Evolutionary conservation across 2,329 filamentous ascomycete species (phyloP).

Genomic region (Chaetoscypha palmicola): DNA sequence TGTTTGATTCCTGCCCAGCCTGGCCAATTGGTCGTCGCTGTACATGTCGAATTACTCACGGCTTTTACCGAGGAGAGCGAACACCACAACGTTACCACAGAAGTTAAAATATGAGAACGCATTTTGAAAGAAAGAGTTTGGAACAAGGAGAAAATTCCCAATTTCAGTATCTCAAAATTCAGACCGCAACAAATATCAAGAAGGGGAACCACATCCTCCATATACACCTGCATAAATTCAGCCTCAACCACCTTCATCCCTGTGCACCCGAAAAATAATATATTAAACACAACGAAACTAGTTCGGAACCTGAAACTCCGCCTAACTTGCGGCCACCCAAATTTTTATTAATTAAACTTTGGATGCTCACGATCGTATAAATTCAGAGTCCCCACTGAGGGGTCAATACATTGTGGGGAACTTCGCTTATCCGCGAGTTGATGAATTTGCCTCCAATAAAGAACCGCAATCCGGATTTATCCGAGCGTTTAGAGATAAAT

Average conservation of each 20-base stretch:
- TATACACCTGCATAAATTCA: too few relatives aligned
- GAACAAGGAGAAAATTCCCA: too few relatives aligned
- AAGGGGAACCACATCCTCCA: too few relatives aligned
- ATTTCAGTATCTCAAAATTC: too few relatives aligned
- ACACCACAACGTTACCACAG: neutral
- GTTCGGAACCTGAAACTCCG: neutral
- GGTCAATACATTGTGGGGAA: neutral
- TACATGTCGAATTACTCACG: constrained; percentile 17
- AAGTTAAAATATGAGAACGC: neutral
- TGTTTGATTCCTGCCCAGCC: constrained; percentile 35
- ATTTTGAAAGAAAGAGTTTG: too few relatives aligned
- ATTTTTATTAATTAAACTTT: neutral
- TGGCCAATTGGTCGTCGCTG: constrained; percentile 29
- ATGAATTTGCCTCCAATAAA: neutral
- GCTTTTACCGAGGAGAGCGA: neutral
- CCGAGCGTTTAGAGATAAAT: neutral
- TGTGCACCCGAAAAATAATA: neutral
- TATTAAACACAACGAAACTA: neutral
- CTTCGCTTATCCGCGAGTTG: constrained; percentile 4
- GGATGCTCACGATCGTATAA: too few relatives aligned
- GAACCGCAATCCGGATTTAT: neutral
- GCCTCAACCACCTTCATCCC: neutral
- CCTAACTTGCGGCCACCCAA: too few relatives aligned
- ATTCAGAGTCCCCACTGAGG: too few relatives aligned
- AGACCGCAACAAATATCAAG: too few relatives aligned